Evolutionary conservation across 805 yeast species (phyloP).

Genomic region (Schwanniomyces occidentalis): DNA sequence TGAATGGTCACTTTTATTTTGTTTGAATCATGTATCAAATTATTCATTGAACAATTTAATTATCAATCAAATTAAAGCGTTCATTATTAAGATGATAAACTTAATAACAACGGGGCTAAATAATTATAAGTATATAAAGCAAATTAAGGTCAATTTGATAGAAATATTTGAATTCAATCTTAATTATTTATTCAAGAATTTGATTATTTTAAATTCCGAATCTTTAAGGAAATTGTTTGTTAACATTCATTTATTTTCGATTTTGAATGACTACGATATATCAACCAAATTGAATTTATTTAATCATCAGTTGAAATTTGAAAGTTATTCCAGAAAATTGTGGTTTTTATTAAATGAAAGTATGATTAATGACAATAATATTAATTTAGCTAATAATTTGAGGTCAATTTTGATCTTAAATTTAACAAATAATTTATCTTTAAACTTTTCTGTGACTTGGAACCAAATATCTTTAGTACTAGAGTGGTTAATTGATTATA

Average conservation of each 20-base stretch:
- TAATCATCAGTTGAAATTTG: slow-evolving; percentile 26
- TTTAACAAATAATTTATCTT: slow-evolving; percentile 26
- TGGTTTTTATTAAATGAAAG: slow-evolving; percentile 25
- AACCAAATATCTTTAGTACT: slow-evolving; percentile 24
- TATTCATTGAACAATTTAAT: slow-evolving; percentile 11
- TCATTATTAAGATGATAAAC: slow-evolving; percentile 33
- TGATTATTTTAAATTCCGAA: slow-evolving; percentile 4
- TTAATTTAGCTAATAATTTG: slow-evolving; percentile 18
- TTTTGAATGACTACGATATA: slow-evolving; percentile 37
- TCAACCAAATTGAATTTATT: slow-evolving; percentile 24
- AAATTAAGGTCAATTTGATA: slow-evolving; percentile 18
- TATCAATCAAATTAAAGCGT: slow-evolving; percentile 28
- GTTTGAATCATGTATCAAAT: slow-evolving; percentile 23
- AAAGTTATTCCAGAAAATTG: slow-evolving; percentile 28
- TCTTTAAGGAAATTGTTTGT: slow-evolving; percentile 11
- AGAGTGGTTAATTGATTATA: slow-evolving; percentile 24
- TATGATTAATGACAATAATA: slow-evolving; percentile 1
- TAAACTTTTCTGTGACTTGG: slow-evolving; percentile 26
- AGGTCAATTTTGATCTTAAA: slow-evolving; percentile 32
- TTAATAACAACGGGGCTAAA: slow-evolving; percentile 29
- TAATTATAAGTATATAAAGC: slow-evolving; percentile 23
- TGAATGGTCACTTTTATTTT: slow-evolving; percentile 32
- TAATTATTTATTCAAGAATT: slow-evolving; percentile 11
- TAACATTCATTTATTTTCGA: slow-evolving; percentile 33
- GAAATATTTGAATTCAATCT: slow-evolving; percentile 17